These are phyloP conservation scores for Eustoma russellianum DNA, from an alignment of 257 asterid genomes.

Conservation along the genomic window DNA sequence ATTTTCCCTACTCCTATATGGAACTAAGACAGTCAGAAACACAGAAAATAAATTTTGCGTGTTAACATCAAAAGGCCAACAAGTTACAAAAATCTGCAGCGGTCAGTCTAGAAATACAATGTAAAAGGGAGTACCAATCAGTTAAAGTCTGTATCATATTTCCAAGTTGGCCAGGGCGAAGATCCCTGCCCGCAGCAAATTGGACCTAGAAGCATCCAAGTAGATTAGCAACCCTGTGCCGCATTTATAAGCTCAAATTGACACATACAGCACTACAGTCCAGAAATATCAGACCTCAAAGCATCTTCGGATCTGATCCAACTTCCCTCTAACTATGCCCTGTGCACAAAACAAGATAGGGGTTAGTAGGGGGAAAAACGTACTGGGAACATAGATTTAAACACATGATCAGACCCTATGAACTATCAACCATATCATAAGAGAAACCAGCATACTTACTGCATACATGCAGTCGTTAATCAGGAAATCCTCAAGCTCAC, in stretches of 20 bases:
- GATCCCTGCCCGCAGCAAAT: slow-evolving; percentile 99
- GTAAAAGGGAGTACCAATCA: slow-evolving; percentile 40
- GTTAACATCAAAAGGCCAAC: too few species aligned
- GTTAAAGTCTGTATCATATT: slow-evolving; percentile 62
- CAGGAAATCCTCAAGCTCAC: slow-evolving; percentile 94
- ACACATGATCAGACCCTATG: neutral
- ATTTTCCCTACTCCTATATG: too few species aligned
- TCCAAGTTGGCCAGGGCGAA: slow-evolving; percentile 83
- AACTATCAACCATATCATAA: neutral
- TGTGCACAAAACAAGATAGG: slow-evolving; percentile 18
- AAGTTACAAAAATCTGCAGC: too few species aligned
- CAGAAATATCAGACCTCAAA: slow-evolving; percentile 61
- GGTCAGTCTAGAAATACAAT: neutral
- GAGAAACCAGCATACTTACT: slow-evolving; percentile 41
- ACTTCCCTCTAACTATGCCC: slow-evolving; percentile 98
- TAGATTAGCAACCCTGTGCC: slow-evolving; percentile 10
- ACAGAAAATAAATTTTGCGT: too few species aligned
- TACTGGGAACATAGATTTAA: neutral
- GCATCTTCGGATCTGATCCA: slow-evolving; percentile 93
- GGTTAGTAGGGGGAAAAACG: too few species aligned
- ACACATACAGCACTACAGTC: slow-evolving; percentile 8
- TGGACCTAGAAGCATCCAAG: slow-evolving; percentile 55
- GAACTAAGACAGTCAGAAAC: too few species aligned
- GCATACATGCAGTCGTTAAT: slow-evolving; percentile 97
- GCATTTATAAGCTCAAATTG: too few species aligned